A percentile compares a stretch with the other conserved stretches of the same genome.
Evolutionary conservation across 2,329 filamentous ascomycete species (phyloP).

Genomic region (Coniochaeta prunicola): DNA sequence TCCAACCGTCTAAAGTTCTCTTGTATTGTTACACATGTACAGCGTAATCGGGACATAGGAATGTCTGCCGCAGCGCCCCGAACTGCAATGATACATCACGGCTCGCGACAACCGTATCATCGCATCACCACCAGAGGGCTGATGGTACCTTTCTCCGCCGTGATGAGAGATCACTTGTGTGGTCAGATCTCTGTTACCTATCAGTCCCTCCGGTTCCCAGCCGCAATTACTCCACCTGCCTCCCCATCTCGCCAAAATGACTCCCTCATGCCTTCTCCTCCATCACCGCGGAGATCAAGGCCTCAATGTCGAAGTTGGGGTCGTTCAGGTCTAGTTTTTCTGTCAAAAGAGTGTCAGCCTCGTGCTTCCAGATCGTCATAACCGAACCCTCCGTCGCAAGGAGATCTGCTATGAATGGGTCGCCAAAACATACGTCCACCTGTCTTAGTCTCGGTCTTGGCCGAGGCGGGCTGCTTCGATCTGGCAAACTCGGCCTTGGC

Average conservation of each 20-base stretch:
- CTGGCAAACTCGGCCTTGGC: conserved; percentile 87
- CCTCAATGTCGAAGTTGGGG: conserved; percentile 90
- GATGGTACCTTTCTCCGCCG: background rate
- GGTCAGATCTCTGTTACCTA: background rate
- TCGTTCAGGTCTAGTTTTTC: conserved; percentile 58
- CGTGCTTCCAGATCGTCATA: background rate
- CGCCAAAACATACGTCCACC: conserved; percentile 21
- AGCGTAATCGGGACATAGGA: conserved; percentile 36
- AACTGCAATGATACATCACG: conserved; percentile 31
- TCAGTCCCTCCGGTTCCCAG: conserved; percentile 12
- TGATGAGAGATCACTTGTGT: background rate
- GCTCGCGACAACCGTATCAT: conserved; percentile 7
- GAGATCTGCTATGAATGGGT: conserved; percentile 14
- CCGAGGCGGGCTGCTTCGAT: conserved; percentile 51
- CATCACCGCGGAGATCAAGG: conserved; percentile 61
- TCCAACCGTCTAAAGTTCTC: conserved; percentile 2
- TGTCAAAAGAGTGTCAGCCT: conserved; percentile 9
- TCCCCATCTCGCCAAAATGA: conserved; percentile 13
- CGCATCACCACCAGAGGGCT: background rate
- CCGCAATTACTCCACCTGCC: conserved; percentile 18
- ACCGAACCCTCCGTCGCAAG: background rate
- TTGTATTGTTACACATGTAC: conserved; percentile 48
- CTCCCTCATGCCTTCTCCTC: conserved; percentile 41
- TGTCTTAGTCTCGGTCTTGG: conserved; percentile 20
- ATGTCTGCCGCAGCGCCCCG: conserved; percentile 38